Conservation (phyloP, 2,329 filamentous ascomycete species). For the Teratosphaeria epicoccoides region DNA sequence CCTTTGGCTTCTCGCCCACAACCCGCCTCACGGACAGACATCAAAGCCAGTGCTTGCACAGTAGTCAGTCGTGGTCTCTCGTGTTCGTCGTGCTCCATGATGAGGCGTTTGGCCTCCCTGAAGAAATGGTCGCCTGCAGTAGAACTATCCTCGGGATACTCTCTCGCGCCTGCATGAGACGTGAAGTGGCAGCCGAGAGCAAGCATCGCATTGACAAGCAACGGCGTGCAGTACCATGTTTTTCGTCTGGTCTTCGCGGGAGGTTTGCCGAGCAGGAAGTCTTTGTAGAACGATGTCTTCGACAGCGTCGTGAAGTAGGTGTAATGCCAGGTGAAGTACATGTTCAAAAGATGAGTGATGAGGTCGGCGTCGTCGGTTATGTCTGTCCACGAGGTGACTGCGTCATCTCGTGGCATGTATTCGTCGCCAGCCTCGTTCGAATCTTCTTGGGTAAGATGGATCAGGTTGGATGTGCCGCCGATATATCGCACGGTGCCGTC, state of each 20-base stretch:
- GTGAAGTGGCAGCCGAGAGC: conserved; percentile 92
- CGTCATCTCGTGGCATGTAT: conserved; percentile 49
- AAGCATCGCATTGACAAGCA: conserved; percentile 89
- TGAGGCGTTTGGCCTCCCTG: conserved; percentile 77
- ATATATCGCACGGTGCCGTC: conserved; percentile 85
- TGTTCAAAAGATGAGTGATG: conserved; percentile 78
- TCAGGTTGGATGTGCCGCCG: conserved; percentile 85
- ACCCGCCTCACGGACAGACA: conserved; percentile 93
- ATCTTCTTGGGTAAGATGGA: conserved; percentile 56
- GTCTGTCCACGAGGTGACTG: conserved; percentile 75
- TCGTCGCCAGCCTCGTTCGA: conserved; percentile 30
- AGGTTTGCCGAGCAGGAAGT: conserved; percentile 65
- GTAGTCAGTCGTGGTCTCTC: conserved; percentile 80
- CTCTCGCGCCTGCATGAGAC: conserved; percentile 59
- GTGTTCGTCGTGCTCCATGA: conserved; percentile 86
- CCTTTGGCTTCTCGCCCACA: conserved; percentile 90
- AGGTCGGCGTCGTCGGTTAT: conserved; percentile 72
- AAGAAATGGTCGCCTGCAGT: conserved; percentile 97
- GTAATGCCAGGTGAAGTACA: conserved; percentile 99
- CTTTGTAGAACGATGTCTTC: conserved; percentile 73
- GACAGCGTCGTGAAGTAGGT: conserved; percentile 89
- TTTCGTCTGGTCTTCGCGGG: conserved; percentile 37
- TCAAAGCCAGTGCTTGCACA: conserved; percentile 83
- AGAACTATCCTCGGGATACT: conserved; percentile 59
- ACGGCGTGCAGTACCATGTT: conserved; percentile 71